Evolutionary conservation across 192 early-diverging fungal species (phyloP), one percentile per base, ranked within the genome.

Genomic region (Backusella liffmaniae): DNA sequence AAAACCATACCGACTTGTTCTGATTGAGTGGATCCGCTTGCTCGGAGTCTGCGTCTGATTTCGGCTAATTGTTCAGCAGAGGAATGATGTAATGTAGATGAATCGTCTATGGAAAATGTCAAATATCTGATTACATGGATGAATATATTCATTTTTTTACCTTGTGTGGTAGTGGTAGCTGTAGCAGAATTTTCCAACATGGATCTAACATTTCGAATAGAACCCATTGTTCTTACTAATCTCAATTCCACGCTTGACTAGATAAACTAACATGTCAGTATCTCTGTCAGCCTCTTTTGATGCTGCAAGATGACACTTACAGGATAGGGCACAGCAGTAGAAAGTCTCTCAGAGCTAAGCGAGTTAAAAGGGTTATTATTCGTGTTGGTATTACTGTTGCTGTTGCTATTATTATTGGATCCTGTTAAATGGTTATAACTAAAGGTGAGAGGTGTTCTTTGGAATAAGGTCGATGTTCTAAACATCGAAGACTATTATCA

Each of bases 1-100:
- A 81, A 44, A 4, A 81, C 80, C 29, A 81, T 74, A 12, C 80
- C 80, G 23, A 81, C 73, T 62, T 77, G 80, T 16, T 56, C 68
- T 39, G 80, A 59, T 70, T 77, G 80, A 1, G 67, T 70, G 6
- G 74, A 39, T 0, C 80, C 76, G 44, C 69, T 72, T 8, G 30
- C 34, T 32, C 73, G 76, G 6, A 81, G 67, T 46, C 72, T 69
- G 4, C 29, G 39, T 41, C 80, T 73, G 67, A 81, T 77, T 29
- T 74, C 73, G 15, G 77, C 37, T 18, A 77, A 74, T 36, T 75
- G 68, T 16, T 79, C 77, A 56, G 51, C 59, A 26, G 80, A 73
- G 9, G 76, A 77, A 35, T 73, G 34, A 12, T 70, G 77, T 37
- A 69, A 42, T 26, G 49, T 35, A 5, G 77, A 69, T 5, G 56